Base-by-base conservation (phyloP, 140 eudicot genomes). In the Stevia rebaudiana region DNA sequence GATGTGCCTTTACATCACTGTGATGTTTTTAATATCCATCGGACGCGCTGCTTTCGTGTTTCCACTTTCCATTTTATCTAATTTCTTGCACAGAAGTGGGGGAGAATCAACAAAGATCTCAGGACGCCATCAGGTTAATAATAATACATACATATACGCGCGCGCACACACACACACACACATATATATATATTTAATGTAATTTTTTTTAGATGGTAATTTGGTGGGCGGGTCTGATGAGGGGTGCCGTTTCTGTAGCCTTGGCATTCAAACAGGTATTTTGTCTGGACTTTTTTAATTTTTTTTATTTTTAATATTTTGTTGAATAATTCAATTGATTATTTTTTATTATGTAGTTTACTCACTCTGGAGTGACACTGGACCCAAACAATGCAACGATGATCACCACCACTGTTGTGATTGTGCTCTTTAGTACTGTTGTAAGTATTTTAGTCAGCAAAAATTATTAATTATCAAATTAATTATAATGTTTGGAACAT, bases 201-300 rank as follows among this genome's bases (percentile, higher is more conserved):
- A 41, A 30, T 48, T 43, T 67, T 60, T 70, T 9, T 41, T 31
- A 91, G 98, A 53, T 83, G 11, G 69, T 87, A 41, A 87, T 91
- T 33, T 91, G 98, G 95, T 91, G 98, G 98, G 98, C 98, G 12
- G 98, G 98, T 46, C 79, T 91, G 48, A 87, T 91, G 96, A 80
- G 98, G 69, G 98, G 98, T 53, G 98, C 98, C 13, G 98, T 91
- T 22, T 91, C 95, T 21, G 79, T 91, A 24, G 98, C 96, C 11
- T 81, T 91, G 86, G 95, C 98, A 31, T 91, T 91, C 81, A 91
- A 84, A 74, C 96, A 91, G 96, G 98, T 81, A 61, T 31, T 4
- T 7, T 4, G 65, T 46, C 36, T 22, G 6, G 12, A 44, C 61
- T 42, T 24, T n/a, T 25, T n/a, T n/a, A n/a, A n/a, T 22, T 41